Conservation (phyloP, 352 stramenopile genomes). For the Globisporangium paroecandrum region DNA sequence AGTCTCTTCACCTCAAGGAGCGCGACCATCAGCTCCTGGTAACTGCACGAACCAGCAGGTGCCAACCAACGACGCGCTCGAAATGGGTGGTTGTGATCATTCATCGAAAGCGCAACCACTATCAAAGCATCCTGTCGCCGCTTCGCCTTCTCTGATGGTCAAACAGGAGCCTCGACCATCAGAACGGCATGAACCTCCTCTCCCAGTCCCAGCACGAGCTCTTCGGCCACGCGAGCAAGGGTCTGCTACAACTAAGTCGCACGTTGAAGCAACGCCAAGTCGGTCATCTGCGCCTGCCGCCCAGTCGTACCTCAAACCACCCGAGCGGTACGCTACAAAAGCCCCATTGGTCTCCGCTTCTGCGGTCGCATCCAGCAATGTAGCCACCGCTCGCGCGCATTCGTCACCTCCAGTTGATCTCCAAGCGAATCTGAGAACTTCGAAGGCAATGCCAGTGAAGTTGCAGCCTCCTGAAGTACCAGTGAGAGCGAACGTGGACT, state of each 20-base stretch:
- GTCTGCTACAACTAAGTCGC: neutral
- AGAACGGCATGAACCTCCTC: neutral
- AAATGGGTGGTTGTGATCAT: neutral
- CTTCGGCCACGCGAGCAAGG: neutral
- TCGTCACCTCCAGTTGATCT: neutral
- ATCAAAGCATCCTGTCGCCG: neutral
- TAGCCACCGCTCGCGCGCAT: neutral
- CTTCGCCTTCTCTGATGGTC: neutral
- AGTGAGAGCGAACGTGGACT: neutral
- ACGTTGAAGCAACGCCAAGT: neutral
- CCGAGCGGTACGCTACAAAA: conserved; percentile 1
- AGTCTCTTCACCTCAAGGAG: neutral
- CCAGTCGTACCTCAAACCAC: conserved; percentile 2
- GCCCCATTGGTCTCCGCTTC: neutral
- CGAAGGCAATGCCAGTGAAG: neutral
- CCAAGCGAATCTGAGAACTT: neutral
- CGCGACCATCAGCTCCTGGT: neutral
- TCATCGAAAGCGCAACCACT: neutral
- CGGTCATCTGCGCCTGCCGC: neutral
- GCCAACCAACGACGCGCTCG: neutral
- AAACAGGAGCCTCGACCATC: neutral
- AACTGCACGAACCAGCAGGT: neutral
- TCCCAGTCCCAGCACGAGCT: neutral
- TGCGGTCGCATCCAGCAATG: neutral
- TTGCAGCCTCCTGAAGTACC: neutral